phyloP scores from a whole-genome alignment of 2,329 filamentous ascomycete genomes.

The Moelleriella libera region DNA sequence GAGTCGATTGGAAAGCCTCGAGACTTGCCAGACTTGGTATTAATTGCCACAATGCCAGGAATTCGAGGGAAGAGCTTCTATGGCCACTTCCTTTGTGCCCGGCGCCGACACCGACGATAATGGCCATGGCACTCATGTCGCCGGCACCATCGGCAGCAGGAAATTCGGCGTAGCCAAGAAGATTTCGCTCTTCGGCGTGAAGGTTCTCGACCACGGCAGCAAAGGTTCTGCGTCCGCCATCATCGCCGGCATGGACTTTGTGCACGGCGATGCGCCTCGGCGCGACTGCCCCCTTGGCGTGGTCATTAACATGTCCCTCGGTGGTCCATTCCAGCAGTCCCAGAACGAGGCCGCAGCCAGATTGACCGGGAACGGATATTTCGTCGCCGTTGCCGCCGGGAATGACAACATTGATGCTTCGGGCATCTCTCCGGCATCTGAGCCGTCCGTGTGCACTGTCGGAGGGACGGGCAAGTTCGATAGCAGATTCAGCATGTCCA shows the following conservation, averaged over 20 bases:
- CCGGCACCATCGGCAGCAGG: slow-evolving; percentile 16
- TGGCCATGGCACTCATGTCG: slow-evolving; percentile 17
- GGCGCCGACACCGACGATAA: slow-evolving; percentile 13
- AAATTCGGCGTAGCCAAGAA: slow-evolving; percentile 26
- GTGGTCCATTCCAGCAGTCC: slow-evolving; percentile 23
- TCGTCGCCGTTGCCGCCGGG: slow-evolving; percentile 36
- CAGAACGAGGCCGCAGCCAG: slow-evolving; percentile 30
- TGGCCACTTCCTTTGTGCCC: slow-evolving; percentile 17
- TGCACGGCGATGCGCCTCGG: slow-evolving; percentile 15
- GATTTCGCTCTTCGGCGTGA: slow-evolving; percentile 21
- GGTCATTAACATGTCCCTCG: slow-evolving; percentile 38
- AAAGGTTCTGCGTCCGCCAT: slow-evolving; percentile 21
- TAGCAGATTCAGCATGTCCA: slow-evolving; percentile 25
- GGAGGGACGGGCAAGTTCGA: slow-evolving; percentile 23
- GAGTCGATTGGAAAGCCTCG: neutral
- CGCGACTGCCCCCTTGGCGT: slow-evolving; percentile 22
- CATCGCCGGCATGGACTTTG: slow-evolving; percentile 25
- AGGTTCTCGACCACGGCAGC: slow-evolving; percentile 20
- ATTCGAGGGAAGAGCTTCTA: slow-evolving; percentile 24
- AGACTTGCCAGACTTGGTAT: neutral
- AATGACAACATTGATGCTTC: slow-evolving; percentile 27
- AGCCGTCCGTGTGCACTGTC: slow-evolving; percentile 28
- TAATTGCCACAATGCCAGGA: slow-evolving; percentile 8
- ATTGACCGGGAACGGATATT: slow-evolving; percentile 25
- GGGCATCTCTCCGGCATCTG: slow-evolving; percentile 24